These are phyloP conservation scores for Hemileccinum impolitum DNA, from an alignment of 768 basidiomycete genomes.

Conservation along the genomic window DNA sequence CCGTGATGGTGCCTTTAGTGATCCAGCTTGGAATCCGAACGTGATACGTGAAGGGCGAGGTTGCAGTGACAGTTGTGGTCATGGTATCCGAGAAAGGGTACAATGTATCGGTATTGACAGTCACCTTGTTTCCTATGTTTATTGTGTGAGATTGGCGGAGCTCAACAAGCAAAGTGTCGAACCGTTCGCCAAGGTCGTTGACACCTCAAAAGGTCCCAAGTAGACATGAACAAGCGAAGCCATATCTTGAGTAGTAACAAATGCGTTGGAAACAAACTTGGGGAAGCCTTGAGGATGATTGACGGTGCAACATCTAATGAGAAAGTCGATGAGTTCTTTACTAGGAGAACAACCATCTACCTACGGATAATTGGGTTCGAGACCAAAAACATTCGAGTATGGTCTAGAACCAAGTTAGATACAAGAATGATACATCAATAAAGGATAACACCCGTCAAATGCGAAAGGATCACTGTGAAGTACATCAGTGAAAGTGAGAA, in stretches of 20 bases:
- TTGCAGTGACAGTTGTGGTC: neutral
- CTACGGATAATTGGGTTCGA: conserved; percentile 4
- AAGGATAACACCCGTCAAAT: neutral
- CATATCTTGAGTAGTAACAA: conserved; percentile 33
- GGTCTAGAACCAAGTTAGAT: neutral
- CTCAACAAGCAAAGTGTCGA: neutral
- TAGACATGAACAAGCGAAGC: conserved; percentile 41
- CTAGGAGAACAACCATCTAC: neutral
- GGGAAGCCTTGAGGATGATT: conserved; percentile 55
- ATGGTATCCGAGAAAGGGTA: conserved; percentile 3
- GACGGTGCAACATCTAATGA: conserved; percentile 46
- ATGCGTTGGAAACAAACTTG: conserved; percentile 51
- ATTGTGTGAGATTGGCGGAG: neutral
- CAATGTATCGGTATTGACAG: neutral
- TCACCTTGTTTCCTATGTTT: neutral
- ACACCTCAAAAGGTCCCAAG: conserved; percentile 3
- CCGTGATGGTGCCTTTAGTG: neutral
- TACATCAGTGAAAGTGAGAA: neutral
- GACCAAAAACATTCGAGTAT: conserved; percentile 4
- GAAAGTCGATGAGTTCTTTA: neutral
- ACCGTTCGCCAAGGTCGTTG: conserved; percentile 35
- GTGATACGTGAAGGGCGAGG: neutral
- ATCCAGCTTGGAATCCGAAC: neutral
- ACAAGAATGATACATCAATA: neutral
- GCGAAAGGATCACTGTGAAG: neutral